These are phyloP conservation scores for Poa annua DNA, from an alignment of 176 grass and related monocot species.

Conservation along the genomic window DNA sequence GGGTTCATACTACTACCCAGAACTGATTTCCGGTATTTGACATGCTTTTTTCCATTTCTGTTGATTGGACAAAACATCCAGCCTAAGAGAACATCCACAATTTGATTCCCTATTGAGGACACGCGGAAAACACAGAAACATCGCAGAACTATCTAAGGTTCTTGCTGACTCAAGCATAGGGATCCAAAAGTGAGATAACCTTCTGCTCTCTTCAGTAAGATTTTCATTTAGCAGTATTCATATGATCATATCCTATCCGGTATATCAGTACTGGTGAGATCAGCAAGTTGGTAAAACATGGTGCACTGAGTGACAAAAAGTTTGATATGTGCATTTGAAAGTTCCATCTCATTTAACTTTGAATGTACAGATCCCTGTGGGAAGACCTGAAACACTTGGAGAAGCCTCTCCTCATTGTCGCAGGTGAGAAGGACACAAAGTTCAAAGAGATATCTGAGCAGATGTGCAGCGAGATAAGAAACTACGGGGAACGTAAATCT, in stretches of 20 bases:
- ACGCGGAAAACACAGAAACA: constrained; percentile 61
- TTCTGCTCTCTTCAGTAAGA: constrained; percentile 3
- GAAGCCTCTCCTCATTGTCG: constrained; percentile 76
- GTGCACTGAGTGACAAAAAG: not conserved
- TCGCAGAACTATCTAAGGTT: constrained; percentile 70
- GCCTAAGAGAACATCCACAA: constrained; percentile 76
- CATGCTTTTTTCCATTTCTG: constrained; percentile 5
- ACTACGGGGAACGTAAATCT: constrained; percentile 26
- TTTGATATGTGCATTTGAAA: not conserved
- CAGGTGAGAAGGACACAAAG: constrained; percentile 82
- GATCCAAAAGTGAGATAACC: constrained; percentile 68
- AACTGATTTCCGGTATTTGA: no score
- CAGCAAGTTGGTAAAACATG: not conserved
- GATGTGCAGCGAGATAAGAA: constrained; percentile 70
- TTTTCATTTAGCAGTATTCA: constrained; percentile 26
- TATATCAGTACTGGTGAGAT: constrained; percentile 5
- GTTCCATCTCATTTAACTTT: constrained; percentile 39
- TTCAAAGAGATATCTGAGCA: constrained; percentile 65
- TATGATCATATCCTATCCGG: not conserved
- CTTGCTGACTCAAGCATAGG: constrained; percentile 74
- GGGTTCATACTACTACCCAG: no score
- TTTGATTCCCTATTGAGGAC: constrained; percentile 59
- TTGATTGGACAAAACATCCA: constrained; percentile 41
- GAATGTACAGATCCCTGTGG: constrained; percentile 73
- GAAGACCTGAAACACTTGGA: constrained; percentile 75